Base-by-base conservation (phyloP, 2,329 filamentous ascomycete species). In the Penicillium sumatraense region DNA sequence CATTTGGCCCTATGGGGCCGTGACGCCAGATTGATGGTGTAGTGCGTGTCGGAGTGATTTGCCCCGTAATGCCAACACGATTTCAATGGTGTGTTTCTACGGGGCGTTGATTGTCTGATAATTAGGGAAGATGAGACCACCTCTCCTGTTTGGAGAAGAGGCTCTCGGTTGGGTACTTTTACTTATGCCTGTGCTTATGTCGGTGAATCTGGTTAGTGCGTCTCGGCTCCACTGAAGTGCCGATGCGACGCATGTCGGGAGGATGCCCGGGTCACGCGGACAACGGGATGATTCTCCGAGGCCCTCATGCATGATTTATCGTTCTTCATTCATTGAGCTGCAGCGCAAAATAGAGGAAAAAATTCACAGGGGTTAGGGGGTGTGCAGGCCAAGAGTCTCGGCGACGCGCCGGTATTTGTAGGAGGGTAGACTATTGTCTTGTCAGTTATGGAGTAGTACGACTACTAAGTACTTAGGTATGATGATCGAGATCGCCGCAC, bases 231-330 rank as follows among this genome's bases (percentile, higher is more conserved):
- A 46, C 42, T 18, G 21, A 44, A 46, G 14, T 46, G 42, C 42
- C 42, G 24, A 46, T 46, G 27, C 24, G 42, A 46, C 14, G 42
- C 42, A 46, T 31, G 42, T 31, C 42, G 42, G 42, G 16, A 46
- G 16, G 4, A 8, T 46, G 42, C 42, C 20, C 26, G 16, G 23
- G 42, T 46, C 42, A 46, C 26, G 42, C 42, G 42, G 26, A 46
- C 42, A 31, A 11, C 42, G 26, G 42, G 42, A 21, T 24, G 42
- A 46, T 31, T 31, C 14, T 44, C 40, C 40, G 40, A 44, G 21
- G 8, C 9, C 16, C 7, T 33, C 9, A 26, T 46, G 26, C 42
- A 46, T 23, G 41, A 44, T 29, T 24, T 14, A 29, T 9, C n/a
- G 21, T 31, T 46, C 42, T 31, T 31, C 42, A 46, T 46, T 26